These are phyloP conservation scores for Heimioporus sp. DNA, from an alignment of 768 basidiomycete genomes.

Conservation along the genomic window DNA sequence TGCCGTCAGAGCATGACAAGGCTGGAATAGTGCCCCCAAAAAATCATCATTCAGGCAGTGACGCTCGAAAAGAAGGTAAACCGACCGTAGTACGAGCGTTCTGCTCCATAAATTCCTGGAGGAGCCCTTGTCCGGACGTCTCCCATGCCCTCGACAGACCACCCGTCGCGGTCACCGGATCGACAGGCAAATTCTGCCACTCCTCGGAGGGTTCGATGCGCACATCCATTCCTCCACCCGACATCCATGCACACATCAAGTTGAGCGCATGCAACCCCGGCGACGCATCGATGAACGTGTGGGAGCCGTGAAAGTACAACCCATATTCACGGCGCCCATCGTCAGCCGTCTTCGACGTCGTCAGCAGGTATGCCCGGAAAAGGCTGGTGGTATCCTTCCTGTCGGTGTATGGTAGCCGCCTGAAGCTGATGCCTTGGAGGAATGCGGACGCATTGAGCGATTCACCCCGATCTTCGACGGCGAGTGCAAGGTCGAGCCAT, in stretches of 20 bases:
- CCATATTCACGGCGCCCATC: slow-evolving; percentile 8
- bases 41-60: neutral
- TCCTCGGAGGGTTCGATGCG: slow-evolving; percentile 13
- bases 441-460: slow-evolving; percentile 17
- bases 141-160: slow-evolving; percentile 17
- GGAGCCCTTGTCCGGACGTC: slow-evolving; percentile 8
- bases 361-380: slow-evolving; percentile 9
- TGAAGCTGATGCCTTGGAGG: slow-evolving; percentile 12
- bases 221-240: slow-evolving; percentile 11
- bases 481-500: slow-evolving; percentile 24
- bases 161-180: slow-evolving; percentile 24
- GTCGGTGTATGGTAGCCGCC: slow-evolving; percentile 17
- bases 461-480: slow-evolving; percentile 11
- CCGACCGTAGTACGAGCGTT: slow-evolving; percentile 5
- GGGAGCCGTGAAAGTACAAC: slow-evolving; percentile 23
- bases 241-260: slow-evolving; percentile 23
- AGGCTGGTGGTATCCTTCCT: neutral
- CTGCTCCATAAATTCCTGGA: slow-evolving; percentile 10
- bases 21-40: neutral
- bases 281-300: slow-evolving; percentile 21
- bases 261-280: slow-evolving; percentile 22
- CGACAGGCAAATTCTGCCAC: slow-evolving; percentile 25
- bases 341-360: slow-evolving; percentile 2
- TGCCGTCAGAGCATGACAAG: slow-evolving; percentile 9
- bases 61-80: neutral